phyloP scores from a whole-genome alignment of 202 grass and related monocot genomes.

The Schoenoplectus triqueter region DNA sequence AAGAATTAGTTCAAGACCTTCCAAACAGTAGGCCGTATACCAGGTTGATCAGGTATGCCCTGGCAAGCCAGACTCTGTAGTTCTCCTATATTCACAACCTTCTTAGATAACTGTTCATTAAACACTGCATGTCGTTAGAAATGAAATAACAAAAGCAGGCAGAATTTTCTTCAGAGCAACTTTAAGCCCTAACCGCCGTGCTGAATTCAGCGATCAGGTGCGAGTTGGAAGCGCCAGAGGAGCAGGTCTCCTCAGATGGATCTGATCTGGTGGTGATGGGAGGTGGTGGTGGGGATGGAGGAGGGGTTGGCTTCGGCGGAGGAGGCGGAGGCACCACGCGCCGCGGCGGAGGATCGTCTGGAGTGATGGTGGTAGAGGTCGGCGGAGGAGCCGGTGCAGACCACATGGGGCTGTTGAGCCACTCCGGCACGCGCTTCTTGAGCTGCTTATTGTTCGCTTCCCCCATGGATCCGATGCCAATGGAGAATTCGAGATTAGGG shows the following conservation, averaged over 20 bases:
- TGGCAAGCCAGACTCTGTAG: conserved; percentile 80
- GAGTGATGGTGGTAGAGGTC: conserved; percentile 4
- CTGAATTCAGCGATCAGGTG: conserved; percentile 78
- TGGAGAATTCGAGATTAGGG: background rate
- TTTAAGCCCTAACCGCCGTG: conserved; percentile 54
- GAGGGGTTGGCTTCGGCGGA: conserved; percentile 36
- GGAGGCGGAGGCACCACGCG: conserved; percentile 40
- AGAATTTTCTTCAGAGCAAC: background rate
- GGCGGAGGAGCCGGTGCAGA: conserved; percentile 45
- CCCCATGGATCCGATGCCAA: conserved; percentile 35
- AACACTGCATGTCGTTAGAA: background rate
- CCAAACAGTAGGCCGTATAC: conserved; percentile 71
- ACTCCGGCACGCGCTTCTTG: conserved; percentile 74
- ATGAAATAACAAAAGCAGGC: conserved; percentile 14
- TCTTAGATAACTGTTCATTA: conserved; percentile 60
- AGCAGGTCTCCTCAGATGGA: conserved; percentile 29
- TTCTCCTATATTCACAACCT: conserved; percentile 87
- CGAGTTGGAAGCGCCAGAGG: conserved; percentile 36
- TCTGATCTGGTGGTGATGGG: conserved; percentile 1
- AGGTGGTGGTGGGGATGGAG: conserved; percentile 24
- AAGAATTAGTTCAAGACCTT: conserved; percentile 64
- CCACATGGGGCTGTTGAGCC: conserved; percentile 98
- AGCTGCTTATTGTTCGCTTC: conserved; percentile 49
- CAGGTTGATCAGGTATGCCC: conserved; percentile 59
- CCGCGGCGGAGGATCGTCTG: conserved; percentile 39